A percentile compares a stretch with the other conserved stretches of the same genome.
Evolutionary conservation across 306 rosid genomes (phyloP).

Genomic region (Amphicarpaea edgeworthii): DNA sequence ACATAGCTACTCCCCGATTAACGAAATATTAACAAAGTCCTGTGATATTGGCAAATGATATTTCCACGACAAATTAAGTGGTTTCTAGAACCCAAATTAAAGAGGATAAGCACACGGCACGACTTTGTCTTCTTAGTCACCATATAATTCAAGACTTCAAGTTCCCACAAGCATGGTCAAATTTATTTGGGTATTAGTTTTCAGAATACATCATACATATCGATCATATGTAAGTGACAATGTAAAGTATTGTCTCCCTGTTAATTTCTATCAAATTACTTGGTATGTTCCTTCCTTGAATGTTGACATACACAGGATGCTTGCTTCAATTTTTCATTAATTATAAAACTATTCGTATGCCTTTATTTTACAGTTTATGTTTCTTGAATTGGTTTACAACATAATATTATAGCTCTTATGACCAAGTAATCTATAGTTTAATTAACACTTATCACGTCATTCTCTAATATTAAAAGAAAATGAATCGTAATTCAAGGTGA

Average conservation of each 20-base stretch:
- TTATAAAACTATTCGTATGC: neutral
- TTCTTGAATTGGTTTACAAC: neutral
- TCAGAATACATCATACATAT: neutral
- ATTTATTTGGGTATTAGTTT: neutral
- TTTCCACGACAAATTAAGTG: neutral
- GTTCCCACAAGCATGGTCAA: slow-evolving; percentile 14
- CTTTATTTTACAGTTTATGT: neutral
- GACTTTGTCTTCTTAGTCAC: slow-evolving; percentile 10
- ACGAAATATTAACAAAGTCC: neutral
- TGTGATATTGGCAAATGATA: neutral
- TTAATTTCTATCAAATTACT: slow-evolving; percentile 1
- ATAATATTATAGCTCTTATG: neutral
- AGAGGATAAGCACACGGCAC: slow-evolving; percentile 2
- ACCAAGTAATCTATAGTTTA: neutral
- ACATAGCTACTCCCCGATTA: too few relatives aligned
- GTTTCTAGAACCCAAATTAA: neutral
- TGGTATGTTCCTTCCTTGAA: neutral
- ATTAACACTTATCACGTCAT: neutral
- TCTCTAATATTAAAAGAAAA: neutral
- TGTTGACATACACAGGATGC: neutral
- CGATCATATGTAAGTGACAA: neutral
- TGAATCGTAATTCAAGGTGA: neutral
- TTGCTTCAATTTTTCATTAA: neutral
- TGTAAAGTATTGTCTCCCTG: neutral
- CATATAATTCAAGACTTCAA: neutral